phyloP scores from a whole-genome alignment of 306 rosid genomes.

The Mimosa pudica region DNA sequence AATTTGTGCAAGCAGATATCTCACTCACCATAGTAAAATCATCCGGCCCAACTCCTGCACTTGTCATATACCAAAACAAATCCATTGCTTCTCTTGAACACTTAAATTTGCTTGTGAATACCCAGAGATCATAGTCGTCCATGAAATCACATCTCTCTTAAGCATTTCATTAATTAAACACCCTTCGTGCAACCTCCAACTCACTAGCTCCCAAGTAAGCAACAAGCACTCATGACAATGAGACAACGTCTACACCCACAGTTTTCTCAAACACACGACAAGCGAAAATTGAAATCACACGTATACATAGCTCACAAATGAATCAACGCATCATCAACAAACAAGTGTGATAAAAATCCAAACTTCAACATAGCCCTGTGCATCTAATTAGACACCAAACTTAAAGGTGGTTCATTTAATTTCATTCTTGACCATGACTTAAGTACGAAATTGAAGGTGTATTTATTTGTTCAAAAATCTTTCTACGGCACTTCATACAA shows the following conservation, averaged over 20 bases:
- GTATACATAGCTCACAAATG: conserved; percentile 49
- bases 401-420: not conserved
- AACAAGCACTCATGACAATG: conserved; percentile 64
- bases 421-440: conserved; percentile 51
- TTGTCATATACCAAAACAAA: conserved; percentile 58
- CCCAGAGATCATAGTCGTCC: conserved; percentile 64
- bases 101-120: conserved; percentile 38
- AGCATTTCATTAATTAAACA: conserved; percentile 67
- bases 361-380: conserved; percentile 54
- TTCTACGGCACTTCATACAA: too few species aligned
- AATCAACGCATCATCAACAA: conserved; percentile 55
- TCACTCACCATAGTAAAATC: conserved; percentile 66
- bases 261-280: conserved; percentile 52
- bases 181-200: conserved; percentile 43
- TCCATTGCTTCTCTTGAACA: conserved; percentile 51
- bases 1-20: conserved; percentile 53
- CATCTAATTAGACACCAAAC: conserved; percentile 37
- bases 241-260: conserved; percentile 55
- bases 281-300: conserved; percentile 40
- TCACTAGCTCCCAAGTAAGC: conserved; percentile 55
- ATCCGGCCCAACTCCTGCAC: conserved; percentile 47
- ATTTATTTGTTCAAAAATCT: conserved; percentile 24
- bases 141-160: conserved; percentile 60
- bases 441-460: conserved; percentile 55
- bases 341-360: conserved; percentile 53